These are phyloP conservation scores for Penicillium pancosmium DNA, from an alignment of 495 filamentous ascomycete genomes.

Conservation along the genomic window DNA sequence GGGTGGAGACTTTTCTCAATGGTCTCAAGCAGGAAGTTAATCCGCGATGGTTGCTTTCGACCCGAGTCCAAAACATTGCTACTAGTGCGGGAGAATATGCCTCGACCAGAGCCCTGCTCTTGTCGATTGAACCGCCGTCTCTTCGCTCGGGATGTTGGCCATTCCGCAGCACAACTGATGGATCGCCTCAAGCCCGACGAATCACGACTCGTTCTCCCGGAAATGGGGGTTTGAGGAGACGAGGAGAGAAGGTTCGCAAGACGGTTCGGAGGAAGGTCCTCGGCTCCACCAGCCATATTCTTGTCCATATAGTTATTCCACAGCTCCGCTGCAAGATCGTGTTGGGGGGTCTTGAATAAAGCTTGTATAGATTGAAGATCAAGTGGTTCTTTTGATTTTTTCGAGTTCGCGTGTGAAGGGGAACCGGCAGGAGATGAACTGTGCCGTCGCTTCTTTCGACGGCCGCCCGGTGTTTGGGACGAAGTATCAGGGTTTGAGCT, in stretches of 20 bases:
- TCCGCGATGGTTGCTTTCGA: constrained; percentile 58
- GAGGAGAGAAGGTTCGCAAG: constrained; percentile 71
- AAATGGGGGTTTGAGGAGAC: constrained; percentile 64
- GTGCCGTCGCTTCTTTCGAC: constrained; percentile 69
- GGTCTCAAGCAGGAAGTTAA: constrained; percentile 65
- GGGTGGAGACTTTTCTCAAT: constrained; percentile 64
- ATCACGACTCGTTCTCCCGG: constrained; percentile 43
- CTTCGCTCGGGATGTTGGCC: constrained; percentile 60
- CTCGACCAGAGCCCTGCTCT: constrained; percentile 36
- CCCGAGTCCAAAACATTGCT: constrained; percentile 54
- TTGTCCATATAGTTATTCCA: constrained; percentile 77
- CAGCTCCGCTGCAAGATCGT: constrained; percentile 82
- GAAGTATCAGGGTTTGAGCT: constrained; percentile 46
- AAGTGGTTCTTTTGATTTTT: constrained; percentile 44
- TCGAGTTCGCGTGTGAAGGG: constrained; percentile 56
- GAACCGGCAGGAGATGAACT: constrained; percentile 83
- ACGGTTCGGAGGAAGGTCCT: constrained; percentile 48
- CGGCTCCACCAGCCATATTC: constrained; percentile 40
- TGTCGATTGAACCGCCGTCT: constrained; percentile 41
- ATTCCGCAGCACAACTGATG: constrained; percentile 71
- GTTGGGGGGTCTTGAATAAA: constrained; percentile 71
- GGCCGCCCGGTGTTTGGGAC: constrained; percentile 52
- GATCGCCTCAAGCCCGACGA: constrained; percentile 63
- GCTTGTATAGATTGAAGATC: constrained; percentile 56
- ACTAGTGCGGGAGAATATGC: constrained; percentile 50